Evolutionary conservation across 164 flowering plant genomes (phyloP).

Genomic region (Magnolia sinica): DNA sequence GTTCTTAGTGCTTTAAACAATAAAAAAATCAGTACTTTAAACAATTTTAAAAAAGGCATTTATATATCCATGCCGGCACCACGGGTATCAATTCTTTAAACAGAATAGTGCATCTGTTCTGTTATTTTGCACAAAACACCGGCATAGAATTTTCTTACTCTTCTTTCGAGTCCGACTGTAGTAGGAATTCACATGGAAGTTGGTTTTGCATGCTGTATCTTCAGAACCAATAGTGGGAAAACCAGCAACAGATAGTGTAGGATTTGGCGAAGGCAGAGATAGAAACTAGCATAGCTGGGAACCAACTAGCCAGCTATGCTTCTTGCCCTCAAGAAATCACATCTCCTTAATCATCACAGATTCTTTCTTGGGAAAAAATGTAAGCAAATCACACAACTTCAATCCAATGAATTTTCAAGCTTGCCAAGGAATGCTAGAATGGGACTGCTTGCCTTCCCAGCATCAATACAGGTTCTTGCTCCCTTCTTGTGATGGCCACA

Average conservation of each 20-base stretch:
- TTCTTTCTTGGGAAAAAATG: background rate
- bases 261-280: background rate
- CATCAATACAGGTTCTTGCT: background rate
- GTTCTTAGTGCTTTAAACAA: too few species aligned
- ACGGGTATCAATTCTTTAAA: too few species aligned
- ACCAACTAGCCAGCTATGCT: background rate
- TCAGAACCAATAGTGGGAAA: background rate
- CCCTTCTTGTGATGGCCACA: background rate
- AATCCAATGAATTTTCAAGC: background rate
- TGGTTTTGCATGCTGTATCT: background rate
- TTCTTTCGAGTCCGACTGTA: background rate
- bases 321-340: background rate
- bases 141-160: too few species aligned
- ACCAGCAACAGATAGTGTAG: background rate
- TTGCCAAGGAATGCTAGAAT: background rate
- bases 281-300: background rate
- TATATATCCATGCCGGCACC: too few species aligned
- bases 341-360: background rate
- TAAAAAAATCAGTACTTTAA: too few species aligned
- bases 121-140: too few species aligned
- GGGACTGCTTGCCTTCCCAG: background rate
- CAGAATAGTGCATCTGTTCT: too few species aligned
- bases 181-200: background rate
- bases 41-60: too few species aligned
- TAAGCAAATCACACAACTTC: background rate